Evolutionary conservation across 2,329 filamentous ascomycete genomes (phyloP).

Genomic region (Microsporum ferrugineum): DNA sequence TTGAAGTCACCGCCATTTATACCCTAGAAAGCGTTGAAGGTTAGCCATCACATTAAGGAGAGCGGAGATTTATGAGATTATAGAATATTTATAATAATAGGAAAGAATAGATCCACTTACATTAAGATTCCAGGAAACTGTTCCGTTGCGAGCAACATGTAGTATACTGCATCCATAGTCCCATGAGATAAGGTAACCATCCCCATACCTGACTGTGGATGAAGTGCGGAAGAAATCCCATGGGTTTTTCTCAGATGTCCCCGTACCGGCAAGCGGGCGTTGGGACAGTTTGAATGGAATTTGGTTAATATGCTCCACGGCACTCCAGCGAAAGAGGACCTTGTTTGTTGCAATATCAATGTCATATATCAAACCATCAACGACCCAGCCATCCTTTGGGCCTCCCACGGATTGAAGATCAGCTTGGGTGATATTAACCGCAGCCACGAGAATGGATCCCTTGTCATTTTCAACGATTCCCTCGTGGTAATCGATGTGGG

Average conservation of each 20-base stretch:
- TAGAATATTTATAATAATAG: neutral
- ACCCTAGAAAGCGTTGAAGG: slow-evolving; percentile 5
- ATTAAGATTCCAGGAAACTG: slow-evolving; percentile 9
- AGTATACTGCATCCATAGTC: slow-evolving; percentile 7
- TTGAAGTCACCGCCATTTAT: slow-evolving; percentile 13
- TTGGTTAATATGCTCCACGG: slow-evolving; percentile 33
- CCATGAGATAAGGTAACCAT: slow-evolving; percentile 11
- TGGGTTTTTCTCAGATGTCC: slow-evolving; percentile 6
- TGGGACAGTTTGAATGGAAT: slow-evolving; percentile 4
- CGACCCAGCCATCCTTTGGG: slow-evolving; percentile 29
- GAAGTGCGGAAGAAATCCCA: slow-evolving; percentile 13
- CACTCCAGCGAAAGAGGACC: slow-evolving; percentile 38
- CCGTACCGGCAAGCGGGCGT: neutral
- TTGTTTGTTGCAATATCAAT: slow-evolving; percentile 36
- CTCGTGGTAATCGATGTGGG: slow-evolving; percentile 34
- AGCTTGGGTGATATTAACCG: slow-evolving; percentile 29
- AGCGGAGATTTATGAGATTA: too few relatives aligned
- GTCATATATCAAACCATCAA: slow-evolving; percentile 36
- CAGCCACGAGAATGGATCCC: slow-evolving; percentile 33
- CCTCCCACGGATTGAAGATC: slow-evolving; percentile 32
- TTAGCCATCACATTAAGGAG: neutral
- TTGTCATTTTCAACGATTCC: slow-evolving; percentile 28
- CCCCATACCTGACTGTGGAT: slow-evolving; percentile 10
- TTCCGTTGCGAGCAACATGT: slow-evolving; percentile 4
- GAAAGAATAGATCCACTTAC: neutral